Evolutionary conservation across 2,329 filamentous ascomycete genomes (phyloP).

Genomic region (Aspergillus pseudoglaucus): DNA sequence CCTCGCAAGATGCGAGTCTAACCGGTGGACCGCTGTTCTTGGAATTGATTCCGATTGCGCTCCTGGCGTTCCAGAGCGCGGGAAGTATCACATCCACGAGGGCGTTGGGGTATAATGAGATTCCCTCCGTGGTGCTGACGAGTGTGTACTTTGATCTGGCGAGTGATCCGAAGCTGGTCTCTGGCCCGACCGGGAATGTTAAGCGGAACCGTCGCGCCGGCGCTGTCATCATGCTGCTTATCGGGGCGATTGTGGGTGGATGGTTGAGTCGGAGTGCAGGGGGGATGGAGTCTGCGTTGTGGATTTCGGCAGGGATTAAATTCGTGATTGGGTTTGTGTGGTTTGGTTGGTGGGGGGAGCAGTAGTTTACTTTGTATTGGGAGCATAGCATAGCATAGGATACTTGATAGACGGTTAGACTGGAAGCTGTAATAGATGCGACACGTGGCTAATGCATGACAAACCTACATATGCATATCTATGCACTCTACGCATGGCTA

Average conservation of each 20-base stretch:
- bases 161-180: slow-evolving; percentile 32
- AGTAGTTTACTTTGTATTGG: too few relatives aligned
- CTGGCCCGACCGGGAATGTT: slow-evolving; percentile 30
- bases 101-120: slow-evolving; percentile 36
- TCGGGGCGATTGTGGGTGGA: slow-evolving; percentile 38
- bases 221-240: slow-evolving; percentile 31
- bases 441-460: too few relatives aligned
- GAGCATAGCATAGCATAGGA: too few relatives aligned
- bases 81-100: slow-evolving; percentile 40
- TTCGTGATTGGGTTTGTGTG: slow-evolving; percentile 30
- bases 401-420: too few relatives aligned
- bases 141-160: slow-evolving; percentile 42
- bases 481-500: not conserved
- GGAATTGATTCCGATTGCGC: slow-evolving; percentile 36
- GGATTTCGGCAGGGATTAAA: slow-evolving; percentile 39
- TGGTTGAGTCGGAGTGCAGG: slow-evolving; percentile 37
- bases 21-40: slow-evolving; percentile 28
- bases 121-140: slow-evolving; percentile 42
- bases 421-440: too few relatives aligned
- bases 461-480: too few relatives aligned
- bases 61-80: slow-evolving; percentile 41
- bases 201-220: slow-evolving; percentile 34
- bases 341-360: slow-evolving; percentile 27
- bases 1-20: slow-evolving; percentile 10
- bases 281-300: slow-evolving; percentile 39